Evolutionary conservation across 225 moss, liverwort and hornwort genomes (phyloP), one percentile per base, ranked within the genome.

Genomic region (Asterella californica): DNA sequence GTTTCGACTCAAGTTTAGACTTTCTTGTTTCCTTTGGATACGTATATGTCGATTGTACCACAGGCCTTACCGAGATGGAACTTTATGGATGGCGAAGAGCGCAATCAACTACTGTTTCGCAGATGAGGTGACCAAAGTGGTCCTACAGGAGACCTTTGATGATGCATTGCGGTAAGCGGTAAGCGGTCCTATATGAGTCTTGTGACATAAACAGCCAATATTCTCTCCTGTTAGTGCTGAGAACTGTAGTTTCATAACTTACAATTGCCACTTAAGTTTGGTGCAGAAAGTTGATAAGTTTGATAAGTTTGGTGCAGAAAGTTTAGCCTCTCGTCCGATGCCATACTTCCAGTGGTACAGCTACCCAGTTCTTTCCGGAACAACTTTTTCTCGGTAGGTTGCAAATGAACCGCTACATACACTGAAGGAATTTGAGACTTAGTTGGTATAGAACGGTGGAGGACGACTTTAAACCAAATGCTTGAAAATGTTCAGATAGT

Each of bases 51-150:
- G 6, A 33, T 32, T 52, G n/a, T 50, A 47, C 30, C 46, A 72
- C 80, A 84, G 84, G 81, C 34, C 75, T 84, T 52, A 78, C 73
- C 29, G 61, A 79, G 14, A 66, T 74, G 62, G 84, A 84, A 27
- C 75, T 84, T 53, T 84, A 18, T 37, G 34, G 29, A 81, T 84
- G 81, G 84, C 34, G 49, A 81, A 79, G 70, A 81, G 74, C 29
- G 84, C 84, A 61, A 33, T 84, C 34, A 74, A 81, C 30, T 84
- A 78, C 54, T 75, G 61, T 15, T 84, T 84, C 47, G 84, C 81
- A 32, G 84, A 84, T n/a, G 78, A 84, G 12, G 48, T 60, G 15
- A 25, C 81, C 33, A 84, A 75, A 42, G 0, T 36, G 59, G 57
- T 27, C n/a, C 78, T 84, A 30, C 78, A 25, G 38, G 61, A 42